Percentiles rank a stretch among this genome's conserved stretches.
These are phyloP conservation scores for Acanthamoeba castellanii DNA, from an alignment of 208 protist genomes.

Conservation along the genomic window DNA sequence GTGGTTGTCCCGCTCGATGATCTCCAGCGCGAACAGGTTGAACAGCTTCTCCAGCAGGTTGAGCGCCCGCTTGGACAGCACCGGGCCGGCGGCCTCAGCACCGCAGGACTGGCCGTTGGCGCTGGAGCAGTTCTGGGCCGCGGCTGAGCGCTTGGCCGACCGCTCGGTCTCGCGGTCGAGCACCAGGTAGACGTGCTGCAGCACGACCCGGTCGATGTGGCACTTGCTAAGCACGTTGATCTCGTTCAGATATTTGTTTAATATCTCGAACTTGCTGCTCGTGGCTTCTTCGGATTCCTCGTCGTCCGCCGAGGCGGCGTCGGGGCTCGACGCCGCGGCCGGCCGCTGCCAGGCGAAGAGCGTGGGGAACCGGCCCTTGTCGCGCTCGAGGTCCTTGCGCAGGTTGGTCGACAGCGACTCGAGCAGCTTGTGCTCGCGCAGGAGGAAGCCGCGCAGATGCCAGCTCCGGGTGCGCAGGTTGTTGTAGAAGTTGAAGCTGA, in stretches of 20 bases:
- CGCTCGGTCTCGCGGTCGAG: constrained; percentile 37
- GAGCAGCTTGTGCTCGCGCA: constrained; percentile 23
- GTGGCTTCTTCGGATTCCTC: background rate
- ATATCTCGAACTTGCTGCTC: constrained; percentile 14
- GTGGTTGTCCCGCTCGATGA: constrained; percentile 46
- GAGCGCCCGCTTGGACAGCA: constrained; percentile 41
- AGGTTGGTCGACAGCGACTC: constrained; percentile 14
- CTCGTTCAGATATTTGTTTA: constrained; percentile 28
- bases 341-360: background rate
- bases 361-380: background rate
- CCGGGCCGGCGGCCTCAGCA: background rate
- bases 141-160: background rate
- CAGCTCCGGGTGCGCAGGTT: constrained; percentile 20
- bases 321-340: background rate
- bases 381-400: constrained; percentile 27
- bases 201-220: constrained; percentile 38
- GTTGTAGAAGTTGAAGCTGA: constrained; percentile 66
- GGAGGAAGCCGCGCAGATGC: constrained; percentile 41
- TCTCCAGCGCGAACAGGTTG: constrained; percentile 21
- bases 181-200: background rate
- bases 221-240: constrained; percentile 5
- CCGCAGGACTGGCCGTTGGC: background rate
- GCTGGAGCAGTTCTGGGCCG: background rate
- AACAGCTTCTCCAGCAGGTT: constrained; percentile 29
- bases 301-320: background rate